Evolutionary conservation across 441 rosid species (phyloP), one percentile per base, ranked within the genome.

Genomic region (Arabidopsis lyrata): DNA sequence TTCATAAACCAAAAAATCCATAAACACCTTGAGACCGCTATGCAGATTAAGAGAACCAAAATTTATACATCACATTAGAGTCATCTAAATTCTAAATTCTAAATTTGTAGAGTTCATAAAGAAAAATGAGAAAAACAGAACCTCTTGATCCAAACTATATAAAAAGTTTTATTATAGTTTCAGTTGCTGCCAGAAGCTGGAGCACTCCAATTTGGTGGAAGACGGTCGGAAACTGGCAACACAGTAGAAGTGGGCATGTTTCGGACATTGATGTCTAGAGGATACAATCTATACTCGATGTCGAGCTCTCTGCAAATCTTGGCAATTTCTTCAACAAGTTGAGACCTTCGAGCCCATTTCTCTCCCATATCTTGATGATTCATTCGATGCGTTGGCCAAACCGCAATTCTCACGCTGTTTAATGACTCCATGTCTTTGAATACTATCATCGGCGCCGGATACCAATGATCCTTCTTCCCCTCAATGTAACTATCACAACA

Each of bases 311-410:
- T 83, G 82, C 87, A 81, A 63, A 86, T 83, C 82, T 80, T 87
- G 54, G 82, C 72, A 63, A 87, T 56, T 80, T 87, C 92, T 75
- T 87, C 92, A 5, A 86, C 80, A 81, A 87, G 79, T 20, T 81
- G 83, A 55, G 84, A 81, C 67, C 92, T 82, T 65, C 92, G 61
- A 4, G 32, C 72, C 81, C 81, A 86, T 77, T 70, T 83, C 81
- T 86, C 92, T 53, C 86, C 88, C 80, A 86, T 83, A 56, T 87
- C 88, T 74, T 87, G 92, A 78, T 81, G 85, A 73, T 87, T 87
- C 87, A 87, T 86, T 53, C 66, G 58, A 58, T 87, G 91, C 0
- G 81, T 63, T 45, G 78, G 83, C 91, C 91, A 87, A 22, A 87
- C 77, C 4, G 87, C 91, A 29, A 87, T 76, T 73, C 74, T 83